These are phyloP conservation scores for Skeletonema grethae DNA, from an alignment of 108 stramenopile genomes.

Conservation along the genomic window DNA sequence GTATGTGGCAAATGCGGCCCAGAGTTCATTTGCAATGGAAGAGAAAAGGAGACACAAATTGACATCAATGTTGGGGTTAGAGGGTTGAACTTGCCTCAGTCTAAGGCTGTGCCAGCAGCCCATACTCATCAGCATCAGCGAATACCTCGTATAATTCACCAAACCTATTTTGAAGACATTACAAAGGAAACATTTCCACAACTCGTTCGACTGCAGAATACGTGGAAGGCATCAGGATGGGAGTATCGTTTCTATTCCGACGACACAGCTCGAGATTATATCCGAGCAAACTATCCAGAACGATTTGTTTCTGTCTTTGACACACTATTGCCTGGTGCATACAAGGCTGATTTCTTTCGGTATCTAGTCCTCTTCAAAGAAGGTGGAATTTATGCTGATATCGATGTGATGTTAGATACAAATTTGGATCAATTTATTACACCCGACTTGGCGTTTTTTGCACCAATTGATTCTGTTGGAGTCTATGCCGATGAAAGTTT, in stretches of 20 bases:
- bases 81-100: conserved; percentile 6
- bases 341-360: conserved; percentile 71
- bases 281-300: conserved; percentile 41
- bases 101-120: conserved; percentile 2
- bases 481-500: conserved; percentile 48
- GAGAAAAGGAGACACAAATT: conserved; percentile 9
- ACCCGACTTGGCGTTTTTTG: conserved; percentile 56
- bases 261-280: conserved; percentile 39
- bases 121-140: neutral
- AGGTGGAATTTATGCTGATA: conserved; percentile 66
- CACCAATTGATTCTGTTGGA: conserved; percentile 56
- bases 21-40: conserved; percentile 35
- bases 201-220: conserved; percentile 49
- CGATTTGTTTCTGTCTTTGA: conserved; percentile 53
- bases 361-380: conserved; percentile 59
- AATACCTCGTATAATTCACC: conserved; percentile 66
- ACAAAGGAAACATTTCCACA: conserved; percentile 52
- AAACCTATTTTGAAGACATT: conserved; percentile 67
- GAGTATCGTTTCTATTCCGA: conserved; percentile 59
- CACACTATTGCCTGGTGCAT: conserved; percentile 46
- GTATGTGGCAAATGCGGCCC: conserved; percentile 40
- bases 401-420: conserved; percentile 64
- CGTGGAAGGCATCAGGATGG: conserved; percentile 50
- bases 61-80: conserved; percentile 34
- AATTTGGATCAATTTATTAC: conserved; percentile 59